Evolutionary conservation across 192 early-diverging fungal species (phyloP).

Genomic region (Chytriomyces sp.): DNA sequence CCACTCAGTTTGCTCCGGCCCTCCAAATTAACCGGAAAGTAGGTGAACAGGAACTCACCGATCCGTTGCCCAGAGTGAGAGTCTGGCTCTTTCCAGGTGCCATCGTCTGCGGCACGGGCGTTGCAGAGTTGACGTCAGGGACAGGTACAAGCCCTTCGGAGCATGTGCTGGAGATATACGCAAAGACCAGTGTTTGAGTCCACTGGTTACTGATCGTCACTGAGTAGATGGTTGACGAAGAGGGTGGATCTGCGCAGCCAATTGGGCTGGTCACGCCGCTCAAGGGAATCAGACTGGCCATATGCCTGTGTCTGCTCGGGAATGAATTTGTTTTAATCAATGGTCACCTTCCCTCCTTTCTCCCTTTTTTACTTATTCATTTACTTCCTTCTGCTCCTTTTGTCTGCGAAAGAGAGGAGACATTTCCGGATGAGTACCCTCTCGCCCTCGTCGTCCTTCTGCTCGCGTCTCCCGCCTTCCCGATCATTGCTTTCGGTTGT

Average conservation of each 20-base stretch:
- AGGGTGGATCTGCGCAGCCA: slow-evolving; percentile 11
- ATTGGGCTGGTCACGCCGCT: background rate
- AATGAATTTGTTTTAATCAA: too few relatives aligned
- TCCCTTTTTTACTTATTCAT: too few relatives aligned
- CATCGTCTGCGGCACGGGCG: slow-evolving; percentile 15
- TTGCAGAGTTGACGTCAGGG: background rate
- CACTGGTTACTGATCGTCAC: slow-evolving; percentile 4
- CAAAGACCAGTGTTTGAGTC: background rate
- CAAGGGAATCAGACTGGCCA: background rate
- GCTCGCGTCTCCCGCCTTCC: too few relatives aligned
- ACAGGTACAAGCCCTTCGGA: slow-evolving; percentile 1
- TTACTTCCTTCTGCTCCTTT: too few relatives aligned
- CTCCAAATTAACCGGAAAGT: background rate
- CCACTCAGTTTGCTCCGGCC: background rate
- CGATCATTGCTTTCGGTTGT: too few relatives aligned
- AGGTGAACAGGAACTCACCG: slow-evolving; percentile 5
- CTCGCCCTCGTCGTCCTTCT: too few relatives aligned
- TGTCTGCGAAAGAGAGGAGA: too few relatives aligned
- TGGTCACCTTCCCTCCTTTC: too few relatives aligned
- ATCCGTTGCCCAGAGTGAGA: background rate
- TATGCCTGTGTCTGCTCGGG: too few relatives aligned
- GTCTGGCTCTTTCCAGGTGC: background rate
- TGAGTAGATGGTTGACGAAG: background rate
- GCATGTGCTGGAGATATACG: slow-evolving; percentile 5
- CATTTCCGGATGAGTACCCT: too few relatives aligned